These are phyloP conservation scores for Leccinum variicolor DNA, from an alignment of 768 basidiomycete genomes.

Conservation along the genomic window DNA sequence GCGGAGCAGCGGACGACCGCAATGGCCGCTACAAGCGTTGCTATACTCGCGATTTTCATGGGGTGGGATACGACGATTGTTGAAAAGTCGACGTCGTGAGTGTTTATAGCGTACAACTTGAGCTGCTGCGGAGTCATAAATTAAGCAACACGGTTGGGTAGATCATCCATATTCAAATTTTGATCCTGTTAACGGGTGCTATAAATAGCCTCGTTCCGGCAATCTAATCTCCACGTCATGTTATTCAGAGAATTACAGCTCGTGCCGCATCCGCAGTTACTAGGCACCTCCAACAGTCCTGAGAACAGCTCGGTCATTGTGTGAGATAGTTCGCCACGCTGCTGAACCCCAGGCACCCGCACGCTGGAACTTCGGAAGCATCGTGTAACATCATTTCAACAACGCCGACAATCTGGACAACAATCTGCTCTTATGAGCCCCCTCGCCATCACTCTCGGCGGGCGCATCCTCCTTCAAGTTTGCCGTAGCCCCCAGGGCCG, in stretches of 20 bases:
- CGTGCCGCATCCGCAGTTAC: background rate
- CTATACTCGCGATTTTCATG: slow-evolving; percentile 15
- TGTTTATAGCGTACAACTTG: background rate
- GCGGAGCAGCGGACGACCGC: slow-evolving; percentile 7
- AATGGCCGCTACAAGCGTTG: slow-evolving; percentile 5
- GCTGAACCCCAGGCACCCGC: background rate
- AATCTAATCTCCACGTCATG: background rate
- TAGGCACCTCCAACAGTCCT: background rate
- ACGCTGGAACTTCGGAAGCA: background rate
- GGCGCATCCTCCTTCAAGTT: background rate
- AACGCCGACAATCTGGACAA: slow-evolving; percentile 7
- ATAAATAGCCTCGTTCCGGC: background rate
- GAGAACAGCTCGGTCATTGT: background rate
- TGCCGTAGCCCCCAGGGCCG: slow-evolving; percentile 7
- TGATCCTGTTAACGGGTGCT: background rate
- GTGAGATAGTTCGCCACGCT: background rate
- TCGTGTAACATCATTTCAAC: background rate
- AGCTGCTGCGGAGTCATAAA: slow-evolving; percentile 17
- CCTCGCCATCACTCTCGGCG: background rate
- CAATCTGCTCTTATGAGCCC: background rate
- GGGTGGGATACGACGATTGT: background rate
- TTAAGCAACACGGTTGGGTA: slow-evolving; percentile 5
- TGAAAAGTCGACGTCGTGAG: background rate
- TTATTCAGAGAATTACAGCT: background rate
- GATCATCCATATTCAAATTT: background rate